Evolutionary conservation across 768 basidiomycete genomes (phyloP), one percentile per base, ranked within the genome.

Genomic region (Termitomyces sp.): DNA sequence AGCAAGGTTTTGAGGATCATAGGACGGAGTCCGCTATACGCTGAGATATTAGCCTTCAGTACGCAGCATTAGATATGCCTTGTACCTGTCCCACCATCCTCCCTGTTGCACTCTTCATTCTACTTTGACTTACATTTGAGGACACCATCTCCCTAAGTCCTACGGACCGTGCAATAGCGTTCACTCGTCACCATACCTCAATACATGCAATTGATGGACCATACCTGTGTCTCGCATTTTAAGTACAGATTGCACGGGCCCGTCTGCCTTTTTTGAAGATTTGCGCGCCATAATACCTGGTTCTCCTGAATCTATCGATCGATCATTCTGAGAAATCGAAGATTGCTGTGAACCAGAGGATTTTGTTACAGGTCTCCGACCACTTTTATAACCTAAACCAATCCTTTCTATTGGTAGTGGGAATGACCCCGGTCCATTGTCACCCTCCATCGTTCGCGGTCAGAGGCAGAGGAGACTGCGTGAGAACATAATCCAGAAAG

Each of bases 281-380:
- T 63, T 64, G 14, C 53, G 63, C 36, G 59, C 63, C 46, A 53
- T 41, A 16, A 46, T 36, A 14, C 30, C 16, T 23, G 55, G 32
- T 61, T 56, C 57, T 20, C 51, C 49, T 55, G 33, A 41, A 50
- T 57, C 52, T 53, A 59, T 58, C 49, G 50, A 53, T 59, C 51
- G 61, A 59, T 57, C 61, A 53, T 54, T 18, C 30, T 35, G 41
- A 36, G 50, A 30, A 13, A 35, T 53, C 12, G 36, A 54, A 48
- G 57, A 44, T 13, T 7, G 55, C 9, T 46, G 58, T 32, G 33
- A 36, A 33, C 43, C 32, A 44, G 55, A 47, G 12, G 56, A 56
- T 33, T 53, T 50, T 8, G 44, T 18, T 28, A 41, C 41, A 3
- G 20, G 28, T 54, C 46, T 50, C 26, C 32, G 35, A 14, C 28